Conservation (phyloP, 1,284 basidiomycete species). For the Takashimella tepidaria region DNA sequence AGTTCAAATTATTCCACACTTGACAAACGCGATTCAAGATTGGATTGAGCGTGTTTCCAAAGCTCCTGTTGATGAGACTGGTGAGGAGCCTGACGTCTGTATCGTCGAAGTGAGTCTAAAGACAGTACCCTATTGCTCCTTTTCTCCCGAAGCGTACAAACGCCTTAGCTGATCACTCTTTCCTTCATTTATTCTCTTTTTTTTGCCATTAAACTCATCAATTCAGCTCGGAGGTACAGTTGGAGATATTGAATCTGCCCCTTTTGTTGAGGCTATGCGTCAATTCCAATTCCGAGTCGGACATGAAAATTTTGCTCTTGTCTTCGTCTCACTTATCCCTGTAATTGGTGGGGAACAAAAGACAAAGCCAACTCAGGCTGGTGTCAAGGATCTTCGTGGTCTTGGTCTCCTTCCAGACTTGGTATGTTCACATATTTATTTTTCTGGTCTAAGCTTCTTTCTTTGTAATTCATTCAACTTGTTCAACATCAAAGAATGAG, state of each 20-base stretch:
- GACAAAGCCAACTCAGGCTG: constrained; percentile 98
- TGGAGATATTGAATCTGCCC: constrained; percentile 92
- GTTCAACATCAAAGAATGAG: too few relatives aligned
- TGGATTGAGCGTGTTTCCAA: constrained; percentile 96
- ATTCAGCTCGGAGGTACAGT: constrained; percentile 87
- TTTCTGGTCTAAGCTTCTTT: too few relatives aligned
- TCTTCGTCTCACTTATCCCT: constrained; percentile 97
- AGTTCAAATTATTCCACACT: constrained; percentile 94
- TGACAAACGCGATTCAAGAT: constrained; percentile 96
- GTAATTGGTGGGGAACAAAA: constrained; percentile 99
- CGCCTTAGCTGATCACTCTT: too few relatives aligned
- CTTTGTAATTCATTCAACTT: neutral
- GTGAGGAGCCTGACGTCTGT: constrained; percentile 90
- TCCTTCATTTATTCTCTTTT: too few relatives aligned
- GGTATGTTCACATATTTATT: constrained; percentile 51
- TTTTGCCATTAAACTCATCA: neutral
- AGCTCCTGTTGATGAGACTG: constrained; percentile 90
- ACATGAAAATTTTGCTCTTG: constrained; percentile 92
- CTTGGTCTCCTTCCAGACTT: constrained; percentile 90
- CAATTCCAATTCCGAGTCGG: constrained; percentile 99
- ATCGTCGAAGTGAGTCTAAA: constrained; percentile 74
- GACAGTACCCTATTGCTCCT: too few relatives aligned
- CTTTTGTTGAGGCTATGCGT: constrained; percentile 97
- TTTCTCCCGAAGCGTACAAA: too few relatives aligned
- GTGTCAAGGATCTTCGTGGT: constrained; percentile 88